These are phyloP conservation scores for Colletotrichum gloeosporioides DNA, from an alignment of 2,329 filamentous ascomycete species.

Conservation along the genomic window DNA sequence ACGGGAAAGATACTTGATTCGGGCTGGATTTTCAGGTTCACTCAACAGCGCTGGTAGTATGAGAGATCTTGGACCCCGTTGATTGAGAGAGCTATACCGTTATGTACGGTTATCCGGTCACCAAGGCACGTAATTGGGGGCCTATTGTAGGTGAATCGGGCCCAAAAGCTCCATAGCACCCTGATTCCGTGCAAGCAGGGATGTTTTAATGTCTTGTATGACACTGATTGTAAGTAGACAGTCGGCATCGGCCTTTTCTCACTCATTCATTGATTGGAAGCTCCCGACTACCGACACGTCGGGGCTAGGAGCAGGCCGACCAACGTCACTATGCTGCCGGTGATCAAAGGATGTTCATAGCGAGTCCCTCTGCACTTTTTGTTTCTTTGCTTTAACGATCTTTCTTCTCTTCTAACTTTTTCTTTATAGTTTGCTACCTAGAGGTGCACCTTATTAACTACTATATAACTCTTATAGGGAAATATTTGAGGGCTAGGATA, in stretches of 20 bases:
- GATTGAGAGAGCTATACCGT: fast-evolving
- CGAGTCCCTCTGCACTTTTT: background rate
- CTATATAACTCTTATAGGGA: too few species aligned
- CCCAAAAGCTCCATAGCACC: background rate
- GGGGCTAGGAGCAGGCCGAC: background rate
- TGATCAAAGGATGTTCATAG: background rate
- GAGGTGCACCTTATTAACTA: too few species aligned
- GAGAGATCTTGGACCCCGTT: fast-evolving
- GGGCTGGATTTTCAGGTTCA: background rate
- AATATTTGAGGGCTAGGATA: too few species aligned
- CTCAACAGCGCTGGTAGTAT: background rate
- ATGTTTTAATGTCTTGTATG: background rate
- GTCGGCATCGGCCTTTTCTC: background rate
- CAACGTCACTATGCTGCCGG: background rate
- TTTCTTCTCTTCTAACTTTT: too few species aligned
- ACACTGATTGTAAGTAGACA: background rate
- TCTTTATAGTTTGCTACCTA: too few species aligned
- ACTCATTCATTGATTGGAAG: background rate
- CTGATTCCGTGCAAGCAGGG: background rate
- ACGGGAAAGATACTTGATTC: background rate
- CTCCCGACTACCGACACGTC: background rate
- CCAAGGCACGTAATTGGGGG: background rate
- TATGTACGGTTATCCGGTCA: fast-evolving
- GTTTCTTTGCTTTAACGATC: too few species aligned
- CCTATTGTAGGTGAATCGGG: background rate